Percentiles rank a stretch among this genome's conserved stretches.
Evolutionary conservation across 805 yeast genomes (phyloP).

Genomic region (Hanseniaspora valbyensis): DNA sequence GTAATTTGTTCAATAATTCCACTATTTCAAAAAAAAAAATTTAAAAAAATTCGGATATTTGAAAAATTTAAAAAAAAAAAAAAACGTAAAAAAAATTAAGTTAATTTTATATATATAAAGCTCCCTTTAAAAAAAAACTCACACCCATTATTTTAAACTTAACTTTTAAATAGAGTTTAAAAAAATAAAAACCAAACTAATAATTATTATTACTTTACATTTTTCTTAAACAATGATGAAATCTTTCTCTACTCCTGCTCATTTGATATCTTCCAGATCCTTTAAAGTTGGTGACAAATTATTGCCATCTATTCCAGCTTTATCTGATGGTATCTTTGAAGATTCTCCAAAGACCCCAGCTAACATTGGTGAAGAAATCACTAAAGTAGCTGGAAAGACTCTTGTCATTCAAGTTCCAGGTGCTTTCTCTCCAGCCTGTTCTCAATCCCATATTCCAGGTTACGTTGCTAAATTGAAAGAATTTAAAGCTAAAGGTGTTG

Average conservation of each 20-base stretch:
- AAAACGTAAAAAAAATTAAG: too few relatives aligned
- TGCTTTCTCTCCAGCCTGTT: conserved; percentile 78
- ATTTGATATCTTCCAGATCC: conserved; percentile 9
- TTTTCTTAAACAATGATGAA: not conserved
- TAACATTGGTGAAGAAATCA: conserved; percentile 40
- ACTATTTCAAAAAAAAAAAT: too few relatives aligned
- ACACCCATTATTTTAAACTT: too few relatives aligned
- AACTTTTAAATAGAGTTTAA: too few relatives aligned
- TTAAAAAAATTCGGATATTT: too few relatives aligned
- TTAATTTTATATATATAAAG: too few relatives aligned
- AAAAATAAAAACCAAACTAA: not conserved
- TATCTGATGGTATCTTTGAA: conserved; percentile 30
- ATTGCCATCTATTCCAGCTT: conserved; percentile 43
- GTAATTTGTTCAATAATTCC: too few relatives aligned
- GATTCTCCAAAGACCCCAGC: conserved; percentile 56
- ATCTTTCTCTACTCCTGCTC: not conserved
- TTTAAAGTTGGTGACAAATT: conserved; percentile 50
- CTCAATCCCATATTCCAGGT: conserved; percentile 61
- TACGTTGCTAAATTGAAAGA: conserved; percentile 41
- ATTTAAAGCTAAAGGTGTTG: conserved; percentile 57
- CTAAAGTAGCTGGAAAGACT: conserved; percentile 35
- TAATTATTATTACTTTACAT: not conserved
- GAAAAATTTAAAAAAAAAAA: too few relatives aligned
- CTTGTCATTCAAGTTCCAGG: conserved; percentile 65
- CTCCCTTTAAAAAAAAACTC: too few relatives aligned